A percentile compares a stretch with the other conserved stretches of the same genome.
Evolutionary conservation across 257 asterid species (phyloP).

Genomic region (Leonotis leonurus): DNA sequence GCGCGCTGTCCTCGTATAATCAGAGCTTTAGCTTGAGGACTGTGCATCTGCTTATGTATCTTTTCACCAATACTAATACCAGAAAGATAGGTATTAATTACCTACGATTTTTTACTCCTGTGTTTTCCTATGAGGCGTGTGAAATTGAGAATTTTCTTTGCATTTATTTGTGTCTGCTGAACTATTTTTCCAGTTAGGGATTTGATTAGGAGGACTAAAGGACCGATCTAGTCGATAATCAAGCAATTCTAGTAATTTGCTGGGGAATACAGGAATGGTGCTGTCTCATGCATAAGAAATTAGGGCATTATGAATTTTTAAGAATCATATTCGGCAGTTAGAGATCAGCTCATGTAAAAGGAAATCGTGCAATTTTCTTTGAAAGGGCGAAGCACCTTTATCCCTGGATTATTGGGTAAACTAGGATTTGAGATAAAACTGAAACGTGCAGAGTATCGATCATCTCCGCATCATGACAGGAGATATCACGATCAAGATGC

Average conservation of each 20-base stretch:
- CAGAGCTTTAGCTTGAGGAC: constrained; percentile 85
- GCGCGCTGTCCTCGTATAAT: constrained; percentile 60
- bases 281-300: background rate
- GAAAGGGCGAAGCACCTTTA: no score
- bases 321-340: background rate
- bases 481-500: background rate
- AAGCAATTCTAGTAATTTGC: background rate
- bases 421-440: background rate
- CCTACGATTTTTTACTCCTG: background rate
- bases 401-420: background rate
- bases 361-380: background rate
- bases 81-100: constrained; percentile 77
- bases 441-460: background rate
- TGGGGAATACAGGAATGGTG: background rate
- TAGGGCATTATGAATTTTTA: background rate
- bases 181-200: background rate
- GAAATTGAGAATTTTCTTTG: background rate
- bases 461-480: background rate
- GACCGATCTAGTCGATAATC: background rate
- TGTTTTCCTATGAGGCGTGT: background rate
- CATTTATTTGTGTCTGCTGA: background rate
- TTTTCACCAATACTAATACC: constrained; percentile 65
- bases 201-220: background rate
- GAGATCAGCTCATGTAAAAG: background rate
- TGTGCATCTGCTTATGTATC: constrained; percentile 87